Conservation (phyloP, 1,284 basidiomycete species). For the Sanguinoderma infundibulare region DNA sequence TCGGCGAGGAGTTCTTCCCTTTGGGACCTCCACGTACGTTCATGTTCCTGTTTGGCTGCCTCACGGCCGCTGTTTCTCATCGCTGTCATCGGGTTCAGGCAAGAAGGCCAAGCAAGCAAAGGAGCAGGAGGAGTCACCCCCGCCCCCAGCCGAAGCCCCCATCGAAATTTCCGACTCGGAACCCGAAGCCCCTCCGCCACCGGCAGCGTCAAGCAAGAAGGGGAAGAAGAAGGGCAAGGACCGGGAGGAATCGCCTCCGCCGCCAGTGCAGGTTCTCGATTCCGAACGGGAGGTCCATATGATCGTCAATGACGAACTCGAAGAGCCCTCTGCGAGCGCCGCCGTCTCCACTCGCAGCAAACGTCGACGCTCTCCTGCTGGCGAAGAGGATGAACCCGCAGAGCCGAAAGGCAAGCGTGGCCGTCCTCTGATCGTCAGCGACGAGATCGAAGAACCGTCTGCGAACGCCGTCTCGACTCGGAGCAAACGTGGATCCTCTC, state of each 20-base stretch:
- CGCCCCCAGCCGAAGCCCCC: slow-evolving; percentile 3
- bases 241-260: slow-evolving; percentile 3
- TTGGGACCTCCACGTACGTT: slow-evolving; percentile 60
- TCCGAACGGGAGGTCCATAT: slow-evolving; percentile 25
- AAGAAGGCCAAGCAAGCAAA: slow-evolving; percentile 13
- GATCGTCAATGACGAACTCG: slow-evolving; percentile 23
- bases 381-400: not conserved
- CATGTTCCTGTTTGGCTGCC: slow-evolving; percentile 14
- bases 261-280: slow-evolving; percentile 5
- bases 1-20: slow-evolving; percentile 57
- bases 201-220: not conserved
- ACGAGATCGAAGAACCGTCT: not conserved
- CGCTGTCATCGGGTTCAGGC: slow-evolving; percentile 3
- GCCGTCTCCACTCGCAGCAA: slow-evolving; percentile 12
- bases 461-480: not conserved
- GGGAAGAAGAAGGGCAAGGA: slow-evolving; percentile 10
- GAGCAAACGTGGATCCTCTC: not conserved
- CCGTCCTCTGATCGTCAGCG: too few species aligned
- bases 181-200: not conserved
- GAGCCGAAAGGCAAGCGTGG: slow-evolving; percentile 9
- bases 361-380: slow-evolving; percentile 26
- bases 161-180: slow-evolving; percentile 23
- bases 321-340: not conserved
- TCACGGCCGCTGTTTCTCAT: not conserved
- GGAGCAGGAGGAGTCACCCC: not conserved